These are phyloP conservation scores for Dendrobium chrysotoxum DNA, from an alignment of 106 monocot genomes.

Conservation along the genomic window DNA sequence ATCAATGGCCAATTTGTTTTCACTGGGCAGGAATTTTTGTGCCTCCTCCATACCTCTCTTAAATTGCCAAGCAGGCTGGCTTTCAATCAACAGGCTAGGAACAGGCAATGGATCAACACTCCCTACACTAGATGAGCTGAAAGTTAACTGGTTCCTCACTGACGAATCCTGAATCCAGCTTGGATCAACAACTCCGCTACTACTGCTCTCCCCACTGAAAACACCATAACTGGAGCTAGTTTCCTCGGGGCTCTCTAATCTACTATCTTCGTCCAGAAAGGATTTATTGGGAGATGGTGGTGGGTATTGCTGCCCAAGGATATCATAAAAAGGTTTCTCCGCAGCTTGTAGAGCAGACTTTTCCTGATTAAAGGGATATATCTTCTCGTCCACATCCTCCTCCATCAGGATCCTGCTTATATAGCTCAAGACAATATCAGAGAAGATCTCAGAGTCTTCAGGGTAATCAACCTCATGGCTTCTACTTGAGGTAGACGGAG, in stretches of 20 bases:
- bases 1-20: constrained; percentile 34
- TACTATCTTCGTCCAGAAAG: neutral
- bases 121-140: neutral
- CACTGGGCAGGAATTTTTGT: constrained; percentile 57
- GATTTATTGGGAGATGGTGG: constrained; percentile 21
- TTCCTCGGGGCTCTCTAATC: constrained; percentile 11
- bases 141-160: neutral
- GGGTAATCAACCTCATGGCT: constrained; percentile 13
- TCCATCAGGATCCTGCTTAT: constrained; percentile 81
- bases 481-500: neutral
- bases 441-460: constrained; percentile 37
- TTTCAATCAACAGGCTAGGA: constrained; percentile 13
- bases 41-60: constrained; percentile 71
- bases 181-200: neutral
- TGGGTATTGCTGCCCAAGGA: constrained; percentile 59
- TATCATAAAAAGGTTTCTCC: constrained; percentile 80
- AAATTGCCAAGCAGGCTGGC: constrained; percentile 48
- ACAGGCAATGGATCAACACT: constrained; percentile 1
- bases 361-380: constrained; percentile 30
- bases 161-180: constrained; percentile 4
- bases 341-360: constrained; percentile 59
- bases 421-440: constrained; percentile 51
- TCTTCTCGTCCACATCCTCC: constrained; percentile 82
- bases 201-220: constrained; percentile 7
- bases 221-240: neutral